These are phyloP conservation scores for Globisporangium heterothallicum DNA, from an alignment of 352 stramenopile species.

Conservation along the genomic window DNA sequence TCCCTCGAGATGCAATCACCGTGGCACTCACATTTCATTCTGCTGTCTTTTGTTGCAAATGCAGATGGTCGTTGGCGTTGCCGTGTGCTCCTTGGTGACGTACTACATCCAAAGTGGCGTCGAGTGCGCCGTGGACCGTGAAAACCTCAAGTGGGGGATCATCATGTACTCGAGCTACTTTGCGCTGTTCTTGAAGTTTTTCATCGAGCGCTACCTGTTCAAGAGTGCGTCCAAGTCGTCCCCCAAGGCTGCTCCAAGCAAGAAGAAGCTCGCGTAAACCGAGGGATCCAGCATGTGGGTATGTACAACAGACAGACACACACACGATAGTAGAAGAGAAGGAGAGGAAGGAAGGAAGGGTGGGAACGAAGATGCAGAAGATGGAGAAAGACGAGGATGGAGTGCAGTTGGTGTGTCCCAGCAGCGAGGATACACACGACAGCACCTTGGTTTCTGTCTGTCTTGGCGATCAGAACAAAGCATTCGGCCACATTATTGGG, in stretches of 20 bases:
- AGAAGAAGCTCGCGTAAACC: slow-evolving; percentile 32
- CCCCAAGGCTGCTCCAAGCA: slow-evolving; percentile 20
- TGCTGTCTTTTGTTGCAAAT: background rate
- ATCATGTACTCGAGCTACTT: slow-evolving; percentile 95
- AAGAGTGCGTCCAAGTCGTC: slow-evolving; percentile 1
- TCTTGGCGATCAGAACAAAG: too few species aligned
- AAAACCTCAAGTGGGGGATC: slow-evolving; percentile 86
- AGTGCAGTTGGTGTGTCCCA: too few species aligned
- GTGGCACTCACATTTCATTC: background rate
- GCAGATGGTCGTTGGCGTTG: slow-evolving; percentile 71
- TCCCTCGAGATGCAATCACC: too few species aligned
- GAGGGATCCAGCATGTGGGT: slow-evolving; percentile 10
- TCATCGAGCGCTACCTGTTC: slow-evolving; percentile 85
- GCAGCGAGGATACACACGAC: too few species aligned
- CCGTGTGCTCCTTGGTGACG: slow-evolving; percentile 61
- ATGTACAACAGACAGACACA: too few species aligned
- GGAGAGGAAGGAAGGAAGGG: too few species aligned
- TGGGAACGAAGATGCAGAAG: too few species aligned
- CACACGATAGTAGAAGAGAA: background rate
- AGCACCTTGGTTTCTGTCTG: too few species aligned
- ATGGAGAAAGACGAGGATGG: too few species aligned
- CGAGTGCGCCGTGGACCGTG: slow-evolving; percentile 67
- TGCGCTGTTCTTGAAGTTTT: slow-evolving; percentile 91
- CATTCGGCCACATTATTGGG: too few species aligned
- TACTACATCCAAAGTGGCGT: slow-evolving; percentile 76